Conservation (phyloP, 805 yeast species). For the Sungouiozyma intestinalis region DNA sequence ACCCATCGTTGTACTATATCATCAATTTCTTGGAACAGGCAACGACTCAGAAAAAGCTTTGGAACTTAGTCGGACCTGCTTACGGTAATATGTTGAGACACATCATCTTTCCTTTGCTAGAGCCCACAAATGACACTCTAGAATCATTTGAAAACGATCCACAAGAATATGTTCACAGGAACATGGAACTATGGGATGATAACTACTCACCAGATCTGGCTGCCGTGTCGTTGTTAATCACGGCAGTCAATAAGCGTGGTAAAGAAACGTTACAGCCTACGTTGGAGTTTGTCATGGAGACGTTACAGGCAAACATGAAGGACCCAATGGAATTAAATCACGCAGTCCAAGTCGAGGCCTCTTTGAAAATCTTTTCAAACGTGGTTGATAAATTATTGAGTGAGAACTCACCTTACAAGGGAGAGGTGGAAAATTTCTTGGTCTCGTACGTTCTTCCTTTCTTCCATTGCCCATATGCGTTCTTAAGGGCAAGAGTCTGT, state of each 20-base stretch:
- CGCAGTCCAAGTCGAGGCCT: slow-evolving; percentile 67
- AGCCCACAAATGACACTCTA: slow-evolving; percentile 56
- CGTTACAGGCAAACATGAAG: slow-evolving; percentile 27
- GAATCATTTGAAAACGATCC: slow-evolving; percentile 82
- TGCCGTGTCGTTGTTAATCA: slow-evolving; percentile 60
- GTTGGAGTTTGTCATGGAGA: slow-evolving; percentile 46
- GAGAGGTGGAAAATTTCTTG: slow-evolving; percentile 63
- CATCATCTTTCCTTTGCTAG: slow-evolving; percentile 64
- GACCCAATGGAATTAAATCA: slow-evolving; percentile 32
- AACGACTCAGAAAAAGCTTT: slow-evolving; percentile 47
- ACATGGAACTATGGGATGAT: slow-evolving; percentile 57
- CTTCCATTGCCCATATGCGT: slow-evolving; percentile 48
- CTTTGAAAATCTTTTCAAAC: slow-evolving; percentile 67
- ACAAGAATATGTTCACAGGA: slow-evolving; percentile 70
- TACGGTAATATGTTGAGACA: slow-evolving; percentile 54
- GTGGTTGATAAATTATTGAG: slow-evolving; percentile 49
- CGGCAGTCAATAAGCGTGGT: slow-evolving; percentile 60
- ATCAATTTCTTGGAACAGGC: slow-evolving; percentile 54
- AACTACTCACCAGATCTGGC: slow-evolving; percentile 64
- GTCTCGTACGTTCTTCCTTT: slow-evolving; percentile 59
- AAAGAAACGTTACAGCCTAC: slow-evolving; percentile 50
- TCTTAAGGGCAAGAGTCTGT: slow-evolving; percentile 67
- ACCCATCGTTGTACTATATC: slow-evolving; percentile 52
- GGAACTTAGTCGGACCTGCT: slow-evolving; percentile 59
- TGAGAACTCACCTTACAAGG: slow-evolving; percentile 44